A percentile compares a stretch with the other conserved stretches of the same genome.
Evolutionary conservation across 768 basidiomycete genomes (phyloP).

Genomic region (Tylopilus plumbeoviolaceoides): DNA sequence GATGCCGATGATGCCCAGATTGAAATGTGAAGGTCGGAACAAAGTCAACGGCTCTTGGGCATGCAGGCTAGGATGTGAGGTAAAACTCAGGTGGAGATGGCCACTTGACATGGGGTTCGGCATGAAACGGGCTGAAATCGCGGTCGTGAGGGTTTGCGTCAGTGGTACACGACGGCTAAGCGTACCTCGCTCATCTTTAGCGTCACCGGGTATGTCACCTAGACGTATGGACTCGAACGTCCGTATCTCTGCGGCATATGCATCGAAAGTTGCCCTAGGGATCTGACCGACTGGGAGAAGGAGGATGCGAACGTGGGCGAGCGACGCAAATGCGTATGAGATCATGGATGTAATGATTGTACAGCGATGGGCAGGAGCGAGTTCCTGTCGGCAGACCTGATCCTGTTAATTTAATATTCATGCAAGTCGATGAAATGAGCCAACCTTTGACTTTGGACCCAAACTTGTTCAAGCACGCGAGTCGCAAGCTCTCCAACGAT

Average conservation of each 20-base stretch:
- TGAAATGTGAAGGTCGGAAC: conserved; percentile 75
- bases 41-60: conserved; percentile 67
- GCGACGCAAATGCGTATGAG: conserved; percentile 68
- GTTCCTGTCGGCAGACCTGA: background rate
- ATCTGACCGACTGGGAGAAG: conserved; percentile 84
- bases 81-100: conserved; percentile 74
- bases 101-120: conserved; percentile 74
- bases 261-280: conserved; percentile 61
- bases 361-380: background rate
- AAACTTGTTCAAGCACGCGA: background rate
- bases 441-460: conserved; percentile 15
- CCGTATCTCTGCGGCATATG: conserved; percentile 69
- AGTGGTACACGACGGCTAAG: background rate
- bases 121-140: conserved; percentile 69
- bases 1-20: conserved; percentile 86
- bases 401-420: background rate
- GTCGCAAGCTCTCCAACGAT: conserved; percentile 13
- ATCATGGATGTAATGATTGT: conserved; percentile 46
- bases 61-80: conserved; percentile 68
- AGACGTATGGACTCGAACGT: conserved; percentile 71
- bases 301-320: conserved; percentile 82
- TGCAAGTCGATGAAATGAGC: background rate
- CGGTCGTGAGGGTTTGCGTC: background rate
- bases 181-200: conserved; percentile 72
- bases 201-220: conserved; percentile 78